Evolutionary conservation across 2,329 filamentous ascomycete species (phyloP).

Genomic region (Emergomyces pasteurianus): DNA sequence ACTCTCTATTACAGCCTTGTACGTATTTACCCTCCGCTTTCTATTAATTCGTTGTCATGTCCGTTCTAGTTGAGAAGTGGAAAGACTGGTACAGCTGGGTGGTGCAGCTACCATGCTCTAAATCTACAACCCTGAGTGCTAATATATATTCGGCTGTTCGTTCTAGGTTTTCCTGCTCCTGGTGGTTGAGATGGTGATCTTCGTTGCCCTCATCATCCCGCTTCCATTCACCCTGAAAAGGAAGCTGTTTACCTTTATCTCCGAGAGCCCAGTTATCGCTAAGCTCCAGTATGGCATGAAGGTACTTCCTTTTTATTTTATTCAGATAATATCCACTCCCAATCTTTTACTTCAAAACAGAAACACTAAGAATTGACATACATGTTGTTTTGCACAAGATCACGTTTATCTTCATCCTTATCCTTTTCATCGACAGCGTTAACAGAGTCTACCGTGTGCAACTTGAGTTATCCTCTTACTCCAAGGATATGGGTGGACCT

Average conservation of each 20-base stretch:
- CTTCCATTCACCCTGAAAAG: slow-evolving; percentile 78
- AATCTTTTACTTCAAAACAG: neutral
- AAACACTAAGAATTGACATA: neutral
- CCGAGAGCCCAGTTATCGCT: slow-evolving; percentile 70
- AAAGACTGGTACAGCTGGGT: neutral
- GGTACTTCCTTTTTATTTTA: slow-evolving; percentile 32
- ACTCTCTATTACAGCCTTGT: slow-evolving; percentile 59
- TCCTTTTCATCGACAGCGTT: slow-evolving; percentile 95
- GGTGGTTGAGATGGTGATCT: slow-evolving; percentile 39
- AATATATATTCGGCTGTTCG: neutral
- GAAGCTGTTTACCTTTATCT: slow-evolving; percentile 91
- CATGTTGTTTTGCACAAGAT: slow-evolving; percentile 44
- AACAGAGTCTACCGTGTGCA: slow-evolving; percentile 94
- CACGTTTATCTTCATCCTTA: slow-evolving; percentile 96
- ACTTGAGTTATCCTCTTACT: slow-evolving; percentile 64
- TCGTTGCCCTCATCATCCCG: slow-evolving; percentile 51
- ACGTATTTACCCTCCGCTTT: slow-evolving; percentile 23
- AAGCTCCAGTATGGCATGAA: slow-evolving; percentile 97
- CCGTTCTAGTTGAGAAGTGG: neutral
- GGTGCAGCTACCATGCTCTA: neutral
- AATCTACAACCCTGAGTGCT: neutral
- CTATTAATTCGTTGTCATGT: slow-evolving; percentile 1
- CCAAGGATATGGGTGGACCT: slow-evolving; percentile 45
- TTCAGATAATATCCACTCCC: neutral
- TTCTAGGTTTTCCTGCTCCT: slow-evolving; percentile 38